These are phyloP conservation scores for Marchantia paleacea DNA, from an alignment of 225 moss, liverwort and hornwort species.

Conservation along the genomic window DNA sequence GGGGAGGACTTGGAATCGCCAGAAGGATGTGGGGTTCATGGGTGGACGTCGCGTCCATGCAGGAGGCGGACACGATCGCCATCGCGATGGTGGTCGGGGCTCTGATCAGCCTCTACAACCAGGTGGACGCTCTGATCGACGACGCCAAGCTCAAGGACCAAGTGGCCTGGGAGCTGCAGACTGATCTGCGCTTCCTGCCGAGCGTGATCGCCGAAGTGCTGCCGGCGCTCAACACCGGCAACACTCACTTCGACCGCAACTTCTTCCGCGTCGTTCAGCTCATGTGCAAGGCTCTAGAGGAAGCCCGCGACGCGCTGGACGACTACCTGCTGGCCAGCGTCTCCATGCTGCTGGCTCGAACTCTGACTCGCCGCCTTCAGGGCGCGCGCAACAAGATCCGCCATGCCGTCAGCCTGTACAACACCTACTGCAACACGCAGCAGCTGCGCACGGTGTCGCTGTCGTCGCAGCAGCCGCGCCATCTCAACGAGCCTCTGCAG, in stretches of 20 bases:
- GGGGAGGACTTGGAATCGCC: too few species aligned
- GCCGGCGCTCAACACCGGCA: slow-evolving; percentile 28
- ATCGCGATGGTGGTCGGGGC: slow-evolving; percentile 26
- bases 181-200: slow-evolving; percentile 21
- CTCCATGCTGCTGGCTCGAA: slow-evolving; percentile 24
- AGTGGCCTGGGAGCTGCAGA: slow-evolving; percentile 29
- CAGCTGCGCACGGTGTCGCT: slow-evolving; percentile 2
- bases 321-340: slow-evolving; percentile 15
- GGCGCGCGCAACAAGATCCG: slow-evolving; percentile 17
- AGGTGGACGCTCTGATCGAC: slow-evolving; percentile 28
- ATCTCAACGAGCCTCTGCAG: slow-evolving; percentile 12
- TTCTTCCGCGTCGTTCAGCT: slow-evolving; percentile 35
- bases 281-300: slow-evolving; percentile 21
- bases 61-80: slow-evolving; percentile 20
- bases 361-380: slow-evolving; percentile 19
- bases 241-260: slow-evolving; percentile 25
- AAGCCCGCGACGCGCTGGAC: slow-evolving; percentile 28
- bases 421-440: slow-evolving; percentile 23
- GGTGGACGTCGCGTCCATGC: slow-evolving; percentile 26
- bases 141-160: slow-evolving; percentile 28
- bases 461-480: neutral
- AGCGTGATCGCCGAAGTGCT: slow-evolving; percentile 25
- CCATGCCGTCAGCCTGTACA: slow-evolving; percentile 25
- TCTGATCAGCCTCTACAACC: slow-evolving; percentile 32
- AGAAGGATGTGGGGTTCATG: slow-evolving; percentile 26